Conservation (phyloP, 2,329 filamentous ascomycete genomes). For the Didymella pinodella region DNA sequence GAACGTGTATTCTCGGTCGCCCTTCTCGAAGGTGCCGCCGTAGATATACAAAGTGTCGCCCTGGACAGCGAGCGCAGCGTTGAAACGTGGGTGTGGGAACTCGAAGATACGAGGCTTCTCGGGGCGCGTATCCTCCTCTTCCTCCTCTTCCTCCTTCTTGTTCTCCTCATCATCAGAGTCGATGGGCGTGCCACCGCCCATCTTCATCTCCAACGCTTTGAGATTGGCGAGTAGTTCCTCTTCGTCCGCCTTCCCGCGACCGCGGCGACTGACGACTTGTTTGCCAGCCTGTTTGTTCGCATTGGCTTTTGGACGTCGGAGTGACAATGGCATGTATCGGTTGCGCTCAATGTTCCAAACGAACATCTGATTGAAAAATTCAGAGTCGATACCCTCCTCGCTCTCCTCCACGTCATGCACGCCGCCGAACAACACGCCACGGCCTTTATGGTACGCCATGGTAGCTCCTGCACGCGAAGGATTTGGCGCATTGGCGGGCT, state of each 20-base stretch:
- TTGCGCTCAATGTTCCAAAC: constrained; percentile 97
- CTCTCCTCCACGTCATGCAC: constrained; percentile 92
- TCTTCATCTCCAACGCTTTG: constrained; percentile 81
- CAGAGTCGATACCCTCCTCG: constrained; percentile 94
- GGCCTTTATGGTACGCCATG: constrained; percentile 92
- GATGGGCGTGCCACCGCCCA: constrained; percentile 61
- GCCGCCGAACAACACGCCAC: constrained; percentile 91
- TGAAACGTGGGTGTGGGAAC: constrained; percentile 89
- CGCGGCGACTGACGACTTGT: constrained; percentile 57
- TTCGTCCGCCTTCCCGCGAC: constrained; percentile 87
- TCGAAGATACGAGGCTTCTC: constrained; percentile 73
- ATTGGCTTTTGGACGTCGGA: constrained; percentile 76
- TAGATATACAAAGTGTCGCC: constrained; percentile 94
- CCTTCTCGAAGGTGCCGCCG: constrained; percentile 93
- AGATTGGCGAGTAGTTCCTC: constrained; percentile 89
- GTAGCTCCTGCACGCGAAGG: constrained; percentile 87
- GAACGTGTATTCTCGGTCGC: constrained; percentile 93
- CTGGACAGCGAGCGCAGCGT: constrained; percentile 87
- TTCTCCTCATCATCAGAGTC: constrained; percentile 42
- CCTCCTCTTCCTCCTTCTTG: constrained; percentile 46
- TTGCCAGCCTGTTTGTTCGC: constrained; percentile 65
- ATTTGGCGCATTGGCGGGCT: constrained; percentile 85
- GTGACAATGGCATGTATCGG: constrained; percentile 83
- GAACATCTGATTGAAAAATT: constrained; percentile 93
- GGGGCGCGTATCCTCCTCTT: constrained; percentile 61